Evolutionary conservation across 345 rosid genomes (phyloP).

Genomic region (Boechera stricta): DNA sequence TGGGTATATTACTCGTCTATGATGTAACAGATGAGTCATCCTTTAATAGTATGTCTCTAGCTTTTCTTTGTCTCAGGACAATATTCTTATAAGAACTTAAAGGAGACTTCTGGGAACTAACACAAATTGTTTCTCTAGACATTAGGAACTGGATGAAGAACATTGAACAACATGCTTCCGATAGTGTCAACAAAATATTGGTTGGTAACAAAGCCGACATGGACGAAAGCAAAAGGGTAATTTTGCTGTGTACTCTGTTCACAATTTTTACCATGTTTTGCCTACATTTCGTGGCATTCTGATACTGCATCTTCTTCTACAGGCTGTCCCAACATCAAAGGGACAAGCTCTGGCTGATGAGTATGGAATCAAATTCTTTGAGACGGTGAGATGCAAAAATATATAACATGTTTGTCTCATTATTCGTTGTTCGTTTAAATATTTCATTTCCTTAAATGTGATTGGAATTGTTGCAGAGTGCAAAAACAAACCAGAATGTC

Average conservation of each 20-base stretch:
- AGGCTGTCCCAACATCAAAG: constrained; percentile 62
- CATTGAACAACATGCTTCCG: constrained; percentile 73
- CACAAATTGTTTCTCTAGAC: constrained; percentile 39
- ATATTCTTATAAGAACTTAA: neutral
- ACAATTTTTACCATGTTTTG: neutral
- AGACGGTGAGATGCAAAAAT: constrained; percentile 49
- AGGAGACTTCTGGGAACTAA: constrained; percentile 19
- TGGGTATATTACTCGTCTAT: constrained; percentile 90
- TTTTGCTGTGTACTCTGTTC: neutral
- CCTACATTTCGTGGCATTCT: constrained; percentile 5
- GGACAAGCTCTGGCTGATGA: constrained; percentile 69
- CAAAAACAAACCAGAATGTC: constrained; percentile 63
- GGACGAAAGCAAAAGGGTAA: constrained; percentile 77
- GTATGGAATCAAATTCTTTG: constrained; percentile 67
- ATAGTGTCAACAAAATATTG: constrained; percentile 64
- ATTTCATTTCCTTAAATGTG: neutral
- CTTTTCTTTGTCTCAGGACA: constrained; percentile 10
- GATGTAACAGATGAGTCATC: constrained; percentile 96
- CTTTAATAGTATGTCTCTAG: constrained; percentile 67
- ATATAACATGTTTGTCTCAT: constrained; percentile 8
- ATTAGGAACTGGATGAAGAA: constrained; percentile 74
- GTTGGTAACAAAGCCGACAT: constrained; percentile 76
- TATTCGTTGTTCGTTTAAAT: neutral
- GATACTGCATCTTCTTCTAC: constrained; percentile 12
- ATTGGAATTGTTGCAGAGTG: constrained; percentile 53